Evolutionary conservation across 1,284 basidiomycete genomes (phyloP), one percentile per base, ranked within the genome.

Genomic region (Chalciporus sp.): DNA sequence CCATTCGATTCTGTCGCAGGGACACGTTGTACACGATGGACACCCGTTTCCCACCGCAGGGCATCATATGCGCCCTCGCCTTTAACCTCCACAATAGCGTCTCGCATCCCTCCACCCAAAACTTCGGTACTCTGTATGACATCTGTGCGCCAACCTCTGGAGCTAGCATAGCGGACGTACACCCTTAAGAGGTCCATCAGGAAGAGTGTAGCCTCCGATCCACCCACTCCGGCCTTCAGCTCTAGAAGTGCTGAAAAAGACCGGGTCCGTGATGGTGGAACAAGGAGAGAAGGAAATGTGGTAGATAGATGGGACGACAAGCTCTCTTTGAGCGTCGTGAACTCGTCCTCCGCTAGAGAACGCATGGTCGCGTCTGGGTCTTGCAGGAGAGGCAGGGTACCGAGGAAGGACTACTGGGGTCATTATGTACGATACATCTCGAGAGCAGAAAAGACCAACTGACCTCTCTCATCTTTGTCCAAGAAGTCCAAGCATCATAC

Each of bases 1-100:
- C 95, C 95, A 51, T 84, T 84, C 1, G 87, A 79, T 61, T 98
- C 95, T 1, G 95, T 98, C 1, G 85, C 84, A 0, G 96, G 97
- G 1, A 99, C 90, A 26, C 97, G 76, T 75, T 99, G 96, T 0
- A 99, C 94, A 6, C 96, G 82, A 74, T 99, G 96, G 0, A 99
- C 94, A 4, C 96, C 97, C 52, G 90, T 94, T 72, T 99, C 96
- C 85, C 88, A 95, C 42, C 86, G 78, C 54, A 99, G 69, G 1
- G 77, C 73, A 52, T 94, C 92, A 66, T 91, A 99, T 3, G 86
- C 88, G 1, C 88, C 86, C 1, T 81, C 73, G 0, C 92, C 94
- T 60, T 87, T 87, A 11, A 95, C 75, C 64, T 94, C 91, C 27
- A 99, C 69, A 23, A 93, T 87, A 7, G 89, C 92, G 61, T 98